phyloP scores from a whole-genome alignment of 257 asterid species.

The Forsythia suspensa region DNA sequence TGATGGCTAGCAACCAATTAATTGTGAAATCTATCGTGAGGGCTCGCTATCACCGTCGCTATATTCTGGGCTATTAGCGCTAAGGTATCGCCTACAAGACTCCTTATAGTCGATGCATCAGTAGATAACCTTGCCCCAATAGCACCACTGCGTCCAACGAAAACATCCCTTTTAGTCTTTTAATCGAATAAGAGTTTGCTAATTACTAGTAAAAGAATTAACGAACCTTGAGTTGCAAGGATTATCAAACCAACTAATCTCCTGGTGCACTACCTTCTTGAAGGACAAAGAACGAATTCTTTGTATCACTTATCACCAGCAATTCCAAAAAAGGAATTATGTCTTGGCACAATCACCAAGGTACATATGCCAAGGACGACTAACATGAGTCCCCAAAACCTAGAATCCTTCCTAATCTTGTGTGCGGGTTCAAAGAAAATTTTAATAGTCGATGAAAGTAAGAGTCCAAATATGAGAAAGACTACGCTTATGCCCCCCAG shows the following conservation, averaged over 20 bases:
- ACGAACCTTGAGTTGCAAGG: neutral
- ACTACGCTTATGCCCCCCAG: conserved; percentile 51
- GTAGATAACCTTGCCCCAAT: neutral
- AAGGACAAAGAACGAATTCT: conserved; percentile 71
- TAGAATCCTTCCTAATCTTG: conserved; percentile 44
- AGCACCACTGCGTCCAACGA: too few species aligned
- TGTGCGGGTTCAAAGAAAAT: conserved; percentile 64
- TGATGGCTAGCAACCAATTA: conserved; percentile 42
- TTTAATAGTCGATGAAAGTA: conserved; percentile 59
- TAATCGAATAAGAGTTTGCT: too few species aligned
- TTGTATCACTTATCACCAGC: conserved; percentile 72
- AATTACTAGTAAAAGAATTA: neutral
- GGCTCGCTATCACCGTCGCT: conserved; percentile 32
- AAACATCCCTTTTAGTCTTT: neutral
- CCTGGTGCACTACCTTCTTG: conserved; percentile 73
- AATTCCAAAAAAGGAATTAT: conserved; percentile 69
- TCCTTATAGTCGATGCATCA: too few species aligned
- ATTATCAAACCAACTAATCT: conserved; percentile 67
- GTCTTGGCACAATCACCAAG: conserved; percentile 49
- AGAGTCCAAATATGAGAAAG: conserved; percentile 72
- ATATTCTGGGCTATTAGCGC: conserved; percentile 11
- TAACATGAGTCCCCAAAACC: conserved; percentile 61
- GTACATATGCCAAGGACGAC: conserved; percentile 39
- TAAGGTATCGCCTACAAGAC: too few species aligned
- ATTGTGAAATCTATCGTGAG: conserved; percentile 24